Evolutionary conservation across 306 rosid species (phyloP), one percentile per base, ranked within the genome.

Genomic region (Herpetospermum pedunculosum): DNA sequence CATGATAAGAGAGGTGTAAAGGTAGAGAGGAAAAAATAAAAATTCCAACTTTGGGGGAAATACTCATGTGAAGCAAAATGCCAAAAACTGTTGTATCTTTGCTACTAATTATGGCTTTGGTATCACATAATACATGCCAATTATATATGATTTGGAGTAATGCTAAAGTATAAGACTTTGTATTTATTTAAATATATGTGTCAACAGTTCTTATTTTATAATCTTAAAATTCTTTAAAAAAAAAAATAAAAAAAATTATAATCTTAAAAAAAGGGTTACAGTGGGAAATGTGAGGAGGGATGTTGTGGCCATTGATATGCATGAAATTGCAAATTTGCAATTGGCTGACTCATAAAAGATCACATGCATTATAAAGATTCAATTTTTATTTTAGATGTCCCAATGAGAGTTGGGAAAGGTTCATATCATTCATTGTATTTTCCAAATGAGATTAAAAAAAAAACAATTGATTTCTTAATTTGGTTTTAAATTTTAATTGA

Each of bases 1-100:
- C 85, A 88, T 76, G 81, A 87, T 72, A 83, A 67, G 86, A 86
- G 92, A 86, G 92, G 86, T 85, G 93, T 86, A 88, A 87, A 89
- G 90, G 55, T 5, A 48, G 77, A 77, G 78, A 80, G 65, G 76
- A 2, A 83, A 80, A 78, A 74, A 30, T 32, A 83, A 80, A 78
- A 74, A 30, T 72, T 74, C 77, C 74, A 57, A 70, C 81, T 83
- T 81, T 87, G 83, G 82, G 82, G 84, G 85, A 82, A 72, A 26
- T 38, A 78, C 75, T 86, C 93, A 88, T 91, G 87, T 85, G 89
- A 81, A 80, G 79, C 75, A 81, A 88, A 85, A 85, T 84, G 86
- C 53, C 74, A 81, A 71, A 70, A 70, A 70, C 19, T 26, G 12
- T 30, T 70, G 26, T 78, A 82, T 83, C 85, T 83, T 82, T 81